A percentile compares a stretch with the other conserved stretches of the same genome.
Evolutionary conservation across 805 yeast genomes (phyloP).

Genomic region (Hermanozyma aechmeae): DNA sequence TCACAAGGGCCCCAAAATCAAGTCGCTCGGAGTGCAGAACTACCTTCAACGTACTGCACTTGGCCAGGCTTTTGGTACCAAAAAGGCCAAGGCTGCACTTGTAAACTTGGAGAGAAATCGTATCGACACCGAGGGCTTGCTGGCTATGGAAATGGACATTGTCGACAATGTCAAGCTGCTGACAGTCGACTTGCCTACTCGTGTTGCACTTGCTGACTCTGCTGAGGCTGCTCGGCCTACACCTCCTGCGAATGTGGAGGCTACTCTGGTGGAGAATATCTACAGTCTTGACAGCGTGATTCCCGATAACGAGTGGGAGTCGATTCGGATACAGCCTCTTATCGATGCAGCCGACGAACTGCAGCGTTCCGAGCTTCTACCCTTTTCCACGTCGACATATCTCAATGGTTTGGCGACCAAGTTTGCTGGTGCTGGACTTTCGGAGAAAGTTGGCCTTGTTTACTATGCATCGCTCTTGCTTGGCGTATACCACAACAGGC

Average conservation of each 20-base stretch:
- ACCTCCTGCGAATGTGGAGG: constrained; percentile 66
- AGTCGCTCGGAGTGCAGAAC: constrained; percentile 42
- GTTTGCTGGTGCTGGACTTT: constrained; percentile 33
- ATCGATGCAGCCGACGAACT: constrained; percentile 42
- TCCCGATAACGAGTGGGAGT: constrained; percentile 53
- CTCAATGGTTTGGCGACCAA: constrained; percentile 38
- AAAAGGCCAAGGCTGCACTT: constrained; percentile 88
- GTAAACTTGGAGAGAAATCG: constrained; percentile 71
- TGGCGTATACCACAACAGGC: constrained; percentile 71
- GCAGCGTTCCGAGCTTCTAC: constrained; percentile 49
- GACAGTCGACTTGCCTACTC: constrained; percentile 67
- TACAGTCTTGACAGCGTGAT: constrained; percentile 69
- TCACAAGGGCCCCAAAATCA: constrained; percentile 54
- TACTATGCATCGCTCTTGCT: constrained; percentile 72
- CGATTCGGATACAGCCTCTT: constrained; percentile 55
- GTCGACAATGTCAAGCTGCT: constrained; percentile 67
- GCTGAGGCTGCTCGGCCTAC: constrained; percentile 71
- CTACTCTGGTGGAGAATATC: constrained; percentile 75
- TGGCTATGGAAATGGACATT: constrained; percentile 67
- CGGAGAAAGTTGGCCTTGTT: constrained; percentile 56
- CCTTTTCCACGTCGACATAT: constrained; percentile 50
- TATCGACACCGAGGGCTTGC: constrained; percentile 76
- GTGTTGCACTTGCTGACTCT: constrained; percentile 47
- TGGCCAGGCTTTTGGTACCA: constrained; percentile 97
- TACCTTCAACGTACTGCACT: constrained; percentile 67